Percentiles rank a stretch among this genome's conserved stretches.
Conservation (phyloP, 208 protist species). For the Crithidia fasciculata region DNA sequence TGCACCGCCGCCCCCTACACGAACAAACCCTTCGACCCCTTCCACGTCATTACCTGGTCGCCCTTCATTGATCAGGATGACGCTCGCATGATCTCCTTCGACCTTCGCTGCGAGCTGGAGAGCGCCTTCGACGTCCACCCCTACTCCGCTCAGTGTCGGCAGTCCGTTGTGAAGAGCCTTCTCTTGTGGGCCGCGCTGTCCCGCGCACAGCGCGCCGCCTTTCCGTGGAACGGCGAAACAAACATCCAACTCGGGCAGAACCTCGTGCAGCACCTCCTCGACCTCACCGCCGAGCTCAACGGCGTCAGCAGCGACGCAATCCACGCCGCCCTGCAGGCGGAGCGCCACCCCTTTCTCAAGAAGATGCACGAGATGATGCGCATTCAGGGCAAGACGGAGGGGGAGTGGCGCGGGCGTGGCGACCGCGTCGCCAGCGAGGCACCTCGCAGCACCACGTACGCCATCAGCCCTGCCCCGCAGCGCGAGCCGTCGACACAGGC, state of each 20-base stretch:
- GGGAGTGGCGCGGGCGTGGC: background rate
- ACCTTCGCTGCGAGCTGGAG: slow-evolving; percentile 11
- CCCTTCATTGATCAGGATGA: slow-evolving; percentile 26
- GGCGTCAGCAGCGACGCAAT: slow-evolving; percentile 27
- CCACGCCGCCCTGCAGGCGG: slow-evolving; percentile 20
- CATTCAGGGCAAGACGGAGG: background rate
- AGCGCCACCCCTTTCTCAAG: slow-evolving; percentile 26
- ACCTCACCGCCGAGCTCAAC: slow-evolving; percentile 25
- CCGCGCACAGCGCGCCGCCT: slow-evolving; percentile 1
- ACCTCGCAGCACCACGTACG: background rate
- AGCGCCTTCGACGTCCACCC: slow-evolving; percentile 19
- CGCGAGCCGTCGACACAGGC: background rate
- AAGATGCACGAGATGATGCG: slow-evolving; percentile 16
- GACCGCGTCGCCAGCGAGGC: background rate
- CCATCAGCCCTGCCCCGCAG: slow-evolving; percentile 3
- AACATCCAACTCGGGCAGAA: slow-evolving; percentile 25
- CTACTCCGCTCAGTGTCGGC: slow-evolving; percentile 15
- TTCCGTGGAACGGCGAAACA: slow-evolving; percentile 13
- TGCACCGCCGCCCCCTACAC: background rate
- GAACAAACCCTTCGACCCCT: slow-evolving; percentile 4
- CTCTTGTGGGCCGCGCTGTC: slow-evolving; percentile 16
- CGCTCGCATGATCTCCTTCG: slow-evolving; percentile 15
- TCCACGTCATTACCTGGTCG: slow-evolving; percentile 15
- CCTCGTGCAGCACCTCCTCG: slow-evolving; percentile 21
- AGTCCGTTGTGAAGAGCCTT: slow-evolving; percentile 12